These are phyloP conservation scores for Botrytis paeoniae DNA, from an alignment of 2,329 filamentous ascomycete genomes.

Conservation along the genomic window DNA sequence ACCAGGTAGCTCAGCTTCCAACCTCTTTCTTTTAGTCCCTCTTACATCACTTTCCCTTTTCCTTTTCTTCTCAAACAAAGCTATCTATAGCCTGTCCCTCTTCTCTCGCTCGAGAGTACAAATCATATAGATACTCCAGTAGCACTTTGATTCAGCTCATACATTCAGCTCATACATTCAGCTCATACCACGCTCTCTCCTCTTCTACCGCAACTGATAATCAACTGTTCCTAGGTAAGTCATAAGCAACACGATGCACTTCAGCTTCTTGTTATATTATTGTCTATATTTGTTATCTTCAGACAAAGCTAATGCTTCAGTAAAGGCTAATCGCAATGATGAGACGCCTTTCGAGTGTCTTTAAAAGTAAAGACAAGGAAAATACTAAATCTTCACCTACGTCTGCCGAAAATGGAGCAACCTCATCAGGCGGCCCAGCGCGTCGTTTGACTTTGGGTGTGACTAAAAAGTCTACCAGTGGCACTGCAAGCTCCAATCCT, in stretches of 20 bases:
- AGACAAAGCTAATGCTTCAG: background rate
- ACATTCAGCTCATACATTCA: too few species aligned
- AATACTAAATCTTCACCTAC: background rate
- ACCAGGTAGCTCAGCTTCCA: slow-evolving; percentile 1
- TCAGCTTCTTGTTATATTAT: background rate
- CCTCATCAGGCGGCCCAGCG: background rate
- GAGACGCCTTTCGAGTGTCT: slow-evolving; percentile 21
- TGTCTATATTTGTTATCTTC: background rate
- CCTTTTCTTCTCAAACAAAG: background rate
- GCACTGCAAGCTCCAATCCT: slow-evolving; percentile 7
- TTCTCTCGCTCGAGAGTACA: background rate
- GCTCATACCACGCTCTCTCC: background rate
- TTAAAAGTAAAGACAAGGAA: slow-evolving; percentile 22
- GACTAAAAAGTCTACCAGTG: slow-evolving; percentile 7
- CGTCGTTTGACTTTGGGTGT: slow-evolving; percentile 10
- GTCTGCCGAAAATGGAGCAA: slow-evolving; percentile 4
- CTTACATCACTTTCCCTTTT: background rate
- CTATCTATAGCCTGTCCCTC: background rate
- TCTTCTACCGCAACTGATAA: background rate
- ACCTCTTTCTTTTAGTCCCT: background rate
- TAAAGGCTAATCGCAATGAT: slow-evolving; percentile 10
- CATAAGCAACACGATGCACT: background rate
- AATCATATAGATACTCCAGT: background rate
- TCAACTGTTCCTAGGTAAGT: background rate
- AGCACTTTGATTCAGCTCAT: background rate